Percentiles rank a stretch among this genome's conserved stretches.
phyloP scores from a whole-genome alignment of 1,139 yeast genomes.

The Casaregolazyma lundiana region DNA sequence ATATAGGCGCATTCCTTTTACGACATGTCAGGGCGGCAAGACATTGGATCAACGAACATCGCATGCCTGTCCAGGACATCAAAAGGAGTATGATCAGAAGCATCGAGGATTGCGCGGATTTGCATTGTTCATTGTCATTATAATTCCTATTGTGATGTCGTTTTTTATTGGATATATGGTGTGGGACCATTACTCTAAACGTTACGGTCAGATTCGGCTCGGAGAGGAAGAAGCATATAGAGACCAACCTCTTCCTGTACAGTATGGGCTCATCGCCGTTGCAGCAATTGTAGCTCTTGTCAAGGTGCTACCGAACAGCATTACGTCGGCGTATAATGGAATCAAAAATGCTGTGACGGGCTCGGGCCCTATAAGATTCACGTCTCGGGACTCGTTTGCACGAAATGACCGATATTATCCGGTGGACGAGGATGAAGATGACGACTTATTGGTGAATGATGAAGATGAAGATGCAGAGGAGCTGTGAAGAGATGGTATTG shows the following conservation, averaged over 20 bases:
- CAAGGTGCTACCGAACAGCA: slow-evolving; percentile 28
- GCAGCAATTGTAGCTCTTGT: slow-evolving; percentile 33
- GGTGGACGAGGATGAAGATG: slow-evolving; percentile 27
- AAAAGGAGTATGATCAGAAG: slow-evolving; percentile 54
- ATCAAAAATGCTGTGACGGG: slow-evolving; percentile 9
- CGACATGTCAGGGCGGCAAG: slow-evolving; percentile 71
- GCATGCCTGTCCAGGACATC: slow-evolving; percentile 84
- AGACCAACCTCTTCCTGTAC: slow-evolving; percentile 23
- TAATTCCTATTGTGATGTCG: slow-evolving; percentile 57
- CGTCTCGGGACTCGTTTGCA: slow-evolving; percentile 25
- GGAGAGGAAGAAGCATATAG: slow-evolving; percentile 57
- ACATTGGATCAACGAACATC: slow-evolving; percentile 63
- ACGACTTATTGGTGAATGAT: slow-evolving; percentile 22
- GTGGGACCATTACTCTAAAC: slow-evolving; percentile 72
- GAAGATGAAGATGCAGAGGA: slow-evolving; percentile 26
- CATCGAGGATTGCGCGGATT: slow-evolving; percentile 57
- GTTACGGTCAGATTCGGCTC: slow-evolving; percentile 82
- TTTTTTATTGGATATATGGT: slow-evolving; percentile 62
- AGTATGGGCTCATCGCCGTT: slow-evolving; percentile 26
- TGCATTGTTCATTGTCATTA: slow-evolving; percentile 47
- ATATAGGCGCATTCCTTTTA: slow-evolving; percentile 66
- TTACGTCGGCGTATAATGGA: slow-evolving; percentile 13
- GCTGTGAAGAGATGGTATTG: slow-evolving; percentile 24
- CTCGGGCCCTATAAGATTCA: slow-evolving; percentile 11
- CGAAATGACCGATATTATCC: slow-evolving; percentile 22